phyloP scores from a whole-genome alignment of 768 basidiomycete species.

The Sarcodon aspratus region DNA sequence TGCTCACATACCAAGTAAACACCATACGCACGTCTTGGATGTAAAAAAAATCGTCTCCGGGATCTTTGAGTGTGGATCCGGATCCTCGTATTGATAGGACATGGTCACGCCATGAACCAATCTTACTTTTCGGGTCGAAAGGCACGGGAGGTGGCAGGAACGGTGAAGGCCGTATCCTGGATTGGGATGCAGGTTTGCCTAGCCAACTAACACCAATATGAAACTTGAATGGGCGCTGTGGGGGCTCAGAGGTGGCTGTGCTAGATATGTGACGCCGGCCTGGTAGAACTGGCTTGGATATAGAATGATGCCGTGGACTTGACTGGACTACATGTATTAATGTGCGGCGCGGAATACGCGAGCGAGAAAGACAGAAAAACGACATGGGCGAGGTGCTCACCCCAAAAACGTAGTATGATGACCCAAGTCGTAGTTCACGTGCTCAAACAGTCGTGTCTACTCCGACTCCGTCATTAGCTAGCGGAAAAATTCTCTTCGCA shows the following conservation, averaged over 20 bases:
- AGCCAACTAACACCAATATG: slow-evolving; percentile 73
- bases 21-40: slow-evolving; percentile 49
- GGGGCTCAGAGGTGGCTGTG: slow-evolving; percentile 11
- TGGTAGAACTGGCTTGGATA: neutral
- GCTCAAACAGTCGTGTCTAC: too few relatives aligned
- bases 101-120: slow-evolving; percentile 62
- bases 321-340: too few relatives aligned
- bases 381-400: too few relatives aligned
- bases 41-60: slow-evolving; percentile 57
- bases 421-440: too few relatives aligned
- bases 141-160: slow-evolving; percentile 19
- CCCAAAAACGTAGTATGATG: too few relatives aligned
- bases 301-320: too few relatives aligned
- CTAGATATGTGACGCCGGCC: neutral
- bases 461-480: too few relatives aligned
- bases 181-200: slow-evolving; percentile 43
- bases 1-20: neutral
- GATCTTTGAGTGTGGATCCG: slow-evolving; percentile 18
- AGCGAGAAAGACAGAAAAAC: too few relatives aligned
- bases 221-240: slow-evolving; percentile 49
- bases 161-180: slow-evolving; percentile 19
- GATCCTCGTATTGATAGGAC: slow-evolving; percentile 36
- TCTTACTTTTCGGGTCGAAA: slow-evolving; percentile 43
- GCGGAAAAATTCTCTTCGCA: too few relatives aligned
- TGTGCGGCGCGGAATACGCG: too few relatives aligned